A percentile compares a stretch with the other conserved stretches of the same genome.
These are phyloP conservation scores for Fusarium coicis DNA, from an alignment of 2,329 filamentous ascomycete genomes.

Conservation along the genomic window DNA sequence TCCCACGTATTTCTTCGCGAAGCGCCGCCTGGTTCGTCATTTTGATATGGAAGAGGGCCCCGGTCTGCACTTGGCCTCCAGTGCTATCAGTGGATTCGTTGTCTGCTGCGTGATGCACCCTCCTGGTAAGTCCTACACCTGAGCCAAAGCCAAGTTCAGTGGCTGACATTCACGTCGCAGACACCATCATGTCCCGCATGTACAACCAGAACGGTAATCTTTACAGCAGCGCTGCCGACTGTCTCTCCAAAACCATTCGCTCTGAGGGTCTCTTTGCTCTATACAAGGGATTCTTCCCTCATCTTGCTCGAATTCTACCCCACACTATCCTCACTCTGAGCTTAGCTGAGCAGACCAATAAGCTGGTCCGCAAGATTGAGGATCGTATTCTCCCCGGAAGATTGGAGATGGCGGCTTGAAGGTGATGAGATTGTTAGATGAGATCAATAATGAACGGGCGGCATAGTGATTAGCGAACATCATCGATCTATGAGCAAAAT, in stretches of 20 bases:
- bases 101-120: slow-evolving; percentile 99
- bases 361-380: slow-evolving; percentile 85
- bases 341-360: slow-evolving; percentile 96
- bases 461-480: neutral
- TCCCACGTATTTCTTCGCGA: slow-evolving; percentile 98
- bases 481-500: slow-evolving; percentile 17
- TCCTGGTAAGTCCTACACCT: slow-evolving; percentile 69
- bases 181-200: slow-evolving; percentile 98
- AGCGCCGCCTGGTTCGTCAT: slow-evolving; percentile 83
- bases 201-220: slow-evolving; percentile 99
- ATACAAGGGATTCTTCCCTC: slow-evolving; percentile 97
- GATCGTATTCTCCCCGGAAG: slow-evolving; percentile 59
- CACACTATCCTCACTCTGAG: slow-evolving; percentile 95
- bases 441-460: neutral
- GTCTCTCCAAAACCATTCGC: slow-evolving; percentile 86
- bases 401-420: slow-evolving; percentile 44
- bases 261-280: slow-evolving; percentile 93
- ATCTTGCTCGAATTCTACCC: slow-evolving; percentile 91
- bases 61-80: slow-evolving; percentile 87
- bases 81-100: slow-evolving; percentile 90
- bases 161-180: slow-evolving; percentile 52
- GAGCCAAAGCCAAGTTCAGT: neutral
- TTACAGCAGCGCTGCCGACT: slow-evolving; percentile 94
- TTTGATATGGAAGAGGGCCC: slow-evolving; percentile 91
- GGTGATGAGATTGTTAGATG: neutral